Conservation (phyloP, 352 stramenopile genomes). For the Phytophthora aleatoria region DNA sequence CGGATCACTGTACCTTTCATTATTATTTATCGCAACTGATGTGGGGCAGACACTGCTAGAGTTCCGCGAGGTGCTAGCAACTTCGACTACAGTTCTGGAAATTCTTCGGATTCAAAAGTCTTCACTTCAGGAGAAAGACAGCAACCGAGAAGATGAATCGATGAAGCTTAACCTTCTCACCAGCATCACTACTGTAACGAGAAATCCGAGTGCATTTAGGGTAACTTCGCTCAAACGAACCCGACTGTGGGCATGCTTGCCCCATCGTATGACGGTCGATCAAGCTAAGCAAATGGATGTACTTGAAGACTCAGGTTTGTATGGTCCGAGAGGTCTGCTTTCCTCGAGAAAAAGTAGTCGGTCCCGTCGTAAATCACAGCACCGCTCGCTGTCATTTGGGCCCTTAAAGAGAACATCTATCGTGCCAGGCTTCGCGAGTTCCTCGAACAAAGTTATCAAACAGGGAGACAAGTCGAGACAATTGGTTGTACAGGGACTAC, state of each 20-base stretch:
- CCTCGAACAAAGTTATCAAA: background rate
- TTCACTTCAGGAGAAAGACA: background rate
- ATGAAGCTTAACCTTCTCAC: slow-evolving; percentile 2
- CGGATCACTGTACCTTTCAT: slow-evolving; percentile 9
- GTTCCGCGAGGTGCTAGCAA: slow-evolving; percentile 20
- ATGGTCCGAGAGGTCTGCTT: background rate
- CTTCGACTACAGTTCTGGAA: slow-evolving; percentile 4
- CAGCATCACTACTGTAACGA: slow-evolving; percentile 2
- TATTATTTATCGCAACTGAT: slow-evolving; percentile 18
- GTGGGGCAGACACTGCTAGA: slow-evolving; percentile 17
- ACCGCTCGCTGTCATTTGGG: background rate
- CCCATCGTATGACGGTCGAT: slow-evolving; percentile 8
- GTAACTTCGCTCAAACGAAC: slow-evolving; percentile 1
- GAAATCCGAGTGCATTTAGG: slow-evolving; percentile 8
- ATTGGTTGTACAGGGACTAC: slow-evolving; percentile 18
- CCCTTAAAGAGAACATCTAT: background rate
- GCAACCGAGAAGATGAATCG: background rate
- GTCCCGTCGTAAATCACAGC: background rate
- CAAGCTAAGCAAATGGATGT: slow-evolving; percentile 3
- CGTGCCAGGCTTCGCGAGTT: background rate
- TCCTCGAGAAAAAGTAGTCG: slow-evolving; percentile 3
- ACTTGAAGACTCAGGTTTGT: slow-evolving; percentile 1
- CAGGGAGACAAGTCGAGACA: slow-evolving; percentile 2
- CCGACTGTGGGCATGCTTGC: slow-evolving; percentile 19
- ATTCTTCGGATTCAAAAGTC: slow-evolving; percentile 5